Evolutionary conservation across 2,329 filamentous ascomycete genomes (phyloP), one percentile per base, ranked within the genome.

Genomic region (Fusarium floridanum): DNA sequence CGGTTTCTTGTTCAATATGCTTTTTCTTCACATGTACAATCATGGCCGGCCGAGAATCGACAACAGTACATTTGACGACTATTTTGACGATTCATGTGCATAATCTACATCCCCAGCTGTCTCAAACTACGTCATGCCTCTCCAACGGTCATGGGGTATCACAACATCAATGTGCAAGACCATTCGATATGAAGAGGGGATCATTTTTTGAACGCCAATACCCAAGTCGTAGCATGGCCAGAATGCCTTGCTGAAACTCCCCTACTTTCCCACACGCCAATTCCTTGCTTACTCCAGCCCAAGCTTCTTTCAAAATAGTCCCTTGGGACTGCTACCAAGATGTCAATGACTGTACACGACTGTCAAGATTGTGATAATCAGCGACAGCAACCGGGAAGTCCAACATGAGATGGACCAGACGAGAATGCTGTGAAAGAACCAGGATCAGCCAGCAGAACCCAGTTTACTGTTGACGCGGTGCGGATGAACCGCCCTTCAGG

Each of bases 141-240:
- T 71, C 59, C 24, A 37, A 59, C 34, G 56, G 32, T 37, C 17
- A 14, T 67, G 24, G 41, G 22, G 39, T 65, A 16, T 36, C 39
- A 63, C 48, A 39, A 7, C 61, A 24, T 39, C 43, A 61, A 34
- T 36, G 29, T 66, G 45, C 37, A 14, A 39, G 50, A 11, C 22
- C 16, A 22, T 29, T 53, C 53, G 45, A 29, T 29, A 55, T 34
- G 68, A 62, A 74, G 34, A 50, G 48, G 66, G 39, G 29, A 45
- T 22, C 8, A 43, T 32, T 67, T 64, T 64, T 75, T 75, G 22
- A 73, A 65, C 60, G 36, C 43, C 69, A 64, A 37, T 41, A 60
- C 61, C 59, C 59, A 43, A 70, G 41, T 34, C 36, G 12, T 61
- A 61, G 17, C 22, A 39, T 41, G 9, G 34, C 27, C 45, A 55